Evolutionary conservation across 306 rosid genomes (phyloP), one percentile per base, ranked within the genome.

Genomic region (Astragalus glycyphyllos): DNA sequence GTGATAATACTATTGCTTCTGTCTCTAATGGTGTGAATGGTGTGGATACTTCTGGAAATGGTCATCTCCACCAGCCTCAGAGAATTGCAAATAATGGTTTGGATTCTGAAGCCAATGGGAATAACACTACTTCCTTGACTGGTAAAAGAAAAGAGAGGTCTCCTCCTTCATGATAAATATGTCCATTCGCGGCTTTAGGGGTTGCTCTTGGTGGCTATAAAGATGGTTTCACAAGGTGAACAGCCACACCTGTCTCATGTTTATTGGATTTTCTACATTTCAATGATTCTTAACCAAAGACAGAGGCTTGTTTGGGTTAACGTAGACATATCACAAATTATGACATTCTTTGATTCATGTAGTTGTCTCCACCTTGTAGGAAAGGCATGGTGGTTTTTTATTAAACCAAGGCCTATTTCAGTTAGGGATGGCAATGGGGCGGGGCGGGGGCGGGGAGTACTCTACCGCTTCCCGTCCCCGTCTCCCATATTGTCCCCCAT

Each of bases 81-180:
- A 35, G 59, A 71, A 41, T 70, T 37, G 49, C 55, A 48, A 73
- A 65, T 31, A 32, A 73, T 55, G 38, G 10, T 65, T 13, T 17
- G 70, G 81, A 67, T 73, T 74, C 73, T 14, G 69, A n/a, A 16
- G 76, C 63, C 54, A 65, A 58, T 34, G 85, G 71, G 48, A 77
- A 60, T 54, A 73, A 64, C 13, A 42, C 31, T 42, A 37, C 68
- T 47, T 11, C 84, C 11, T 20, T 69, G 45, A 81, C 77, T 4
- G 87, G 96, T 10, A 88, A 90, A 81, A 84, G 96, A 70, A 90
- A 92, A 74, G 97, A 88, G 76, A 90, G 96, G 80, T 74, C 86
- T 14, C 77, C 70, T 32, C 58, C 86, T 70, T 80, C 77, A 57
- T 73, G 72, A 68, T 56, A 47, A 42, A 48, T 46, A 42, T 72